Evolutionary conservation across 2,329 filamentous ascomycete genomes (phyloP), one percentile per base, ranked within the genome.

Genomic region (Paecilomyces niveus): DNA sequence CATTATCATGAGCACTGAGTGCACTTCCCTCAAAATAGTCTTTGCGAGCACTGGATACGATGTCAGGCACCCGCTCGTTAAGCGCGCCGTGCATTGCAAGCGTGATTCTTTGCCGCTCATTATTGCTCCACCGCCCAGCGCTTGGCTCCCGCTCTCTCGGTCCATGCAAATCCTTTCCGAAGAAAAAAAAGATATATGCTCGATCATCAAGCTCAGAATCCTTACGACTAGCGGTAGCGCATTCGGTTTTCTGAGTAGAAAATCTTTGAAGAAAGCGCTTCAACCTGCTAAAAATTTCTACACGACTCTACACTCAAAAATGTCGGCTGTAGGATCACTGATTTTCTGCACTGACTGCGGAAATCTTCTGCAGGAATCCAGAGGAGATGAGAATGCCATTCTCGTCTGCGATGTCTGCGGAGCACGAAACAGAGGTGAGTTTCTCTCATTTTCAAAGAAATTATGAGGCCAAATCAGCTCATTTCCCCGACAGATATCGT

Each of bases 301-400:
- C 45, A 54, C 56, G 7, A 56, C 55, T 58, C 54, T 52, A 58
- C 45, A 6, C n/a, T 6, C 26, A 59, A 66, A 49, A 1, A 97
- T 97, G 93, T 86, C 92, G 64, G 87, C 90, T 18, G 92, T 97
- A 65, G 93, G 92, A 58, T 93, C 92, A 56, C 81, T 97, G 49
- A 87, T 96, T 35, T 97, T 97, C 75, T 97, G 93, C 79, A 90
- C 83, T 57, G 90, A 92, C 72, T 97, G 93, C 74, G 93, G 93
- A 61, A 96, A 96, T 72, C 82, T 97, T 3, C 80, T 97, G 49
- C 91, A 94, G 56, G 84, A 88, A 56, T 91, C 89, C 53, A 88
- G 88, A 62, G 90, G 89, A 61, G 87, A 86, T 59, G 82, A 85
- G 65, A 89, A 91, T 70, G 88, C 89, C 58, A 83, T 89, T 58